phyloP scores from a whole-genome alignment of 1,284 basidiomycete genomes.

The Pulveroboletus ridleyi region DNA sequence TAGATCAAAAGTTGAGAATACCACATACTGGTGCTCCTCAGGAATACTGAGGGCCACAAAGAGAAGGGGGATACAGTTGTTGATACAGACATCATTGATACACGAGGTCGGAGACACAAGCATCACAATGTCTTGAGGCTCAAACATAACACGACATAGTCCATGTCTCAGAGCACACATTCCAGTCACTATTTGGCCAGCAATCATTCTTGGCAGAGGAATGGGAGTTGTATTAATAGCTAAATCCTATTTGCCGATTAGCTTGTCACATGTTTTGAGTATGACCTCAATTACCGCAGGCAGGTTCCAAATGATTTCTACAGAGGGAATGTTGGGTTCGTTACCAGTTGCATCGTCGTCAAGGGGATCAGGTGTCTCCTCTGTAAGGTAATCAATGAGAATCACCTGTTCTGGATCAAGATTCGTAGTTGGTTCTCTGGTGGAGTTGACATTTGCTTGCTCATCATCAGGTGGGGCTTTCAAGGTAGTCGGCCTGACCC shows the following conservation, averaged over 20 bases:
- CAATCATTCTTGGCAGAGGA: too few relatives aligned
- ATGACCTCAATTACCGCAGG: too few relatives aligned
- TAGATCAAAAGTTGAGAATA: slow-evolving; percentile 22
- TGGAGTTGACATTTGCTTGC: not conserved
- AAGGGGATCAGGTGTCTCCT: too few relatives aligned
- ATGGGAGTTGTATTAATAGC: not conserved
- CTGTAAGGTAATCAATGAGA: not conserved
- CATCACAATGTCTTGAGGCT: slow-evolving; percentile 30
- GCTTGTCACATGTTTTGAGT: not conserved
- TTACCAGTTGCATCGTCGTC: too few relatives aligned
- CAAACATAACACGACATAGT: slow-evolving; percentile 2
- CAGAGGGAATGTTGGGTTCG: too few relatives aligned
- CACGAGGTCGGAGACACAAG: slow-evolving; percentile 11
- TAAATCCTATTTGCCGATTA: not conserved
- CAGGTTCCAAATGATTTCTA: too few relatives aligned
- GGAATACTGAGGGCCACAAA: not conserved
- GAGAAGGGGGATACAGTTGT: slow-evolving; percentile 21
- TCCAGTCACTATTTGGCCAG: not conserved
- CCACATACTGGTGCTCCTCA: not conserved
- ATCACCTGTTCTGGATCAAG: not conserved
- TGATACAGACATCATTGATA: slow-evolving; percentile 17
- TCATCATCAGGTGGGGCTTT: not conserved
- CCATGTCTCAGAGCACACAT: not conserved
- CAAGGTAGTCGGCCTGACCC: too few relatives aligned
- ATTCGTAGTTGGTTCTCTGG: not conserved